A percentile compares a stretch with the other conserved stretches of the same genome.
Evolutionary conservation across 257 asterid species (phyloP).

Genomic region (Misopates orontium): DNA sequence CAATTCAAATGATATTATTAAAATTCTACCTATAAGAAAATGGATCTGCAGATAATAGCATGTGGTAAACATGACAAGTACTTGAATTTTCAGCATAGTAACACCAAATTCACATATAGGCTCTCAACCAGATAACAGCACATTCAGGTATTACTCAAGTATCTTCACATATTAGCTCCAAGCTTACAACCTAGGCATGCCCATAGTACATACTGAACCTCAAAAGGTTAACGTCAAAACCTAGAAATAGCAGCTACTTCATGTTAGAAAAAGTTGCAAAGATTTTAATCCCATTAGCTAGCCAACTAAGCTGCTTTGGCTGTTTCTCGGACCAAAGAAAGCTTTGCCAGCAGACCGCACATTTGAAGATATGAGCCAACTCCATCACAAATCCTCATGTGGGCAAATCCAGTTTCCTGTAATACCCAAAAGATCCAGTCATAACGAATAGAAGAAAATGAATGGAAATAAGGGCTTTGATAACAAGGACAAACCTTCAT

Average conservation of each 20-base stretch:
- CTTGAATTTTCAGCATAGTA: not conserved
- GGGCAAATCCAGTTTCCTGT: constrained; percentile 96
- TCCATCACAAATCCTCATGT: constrained; percentile 97
- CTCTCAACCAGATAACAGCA: not conserved
- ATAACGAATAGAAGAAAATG: too few species aligned
- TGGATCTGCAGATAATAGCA: not conserved
- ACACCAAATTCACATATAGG: not conserved
- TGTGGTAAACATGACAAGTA: not conserved
- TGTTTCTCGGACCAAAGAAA: constrained; percentile 68
- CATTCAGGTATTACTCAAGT: not conserved
- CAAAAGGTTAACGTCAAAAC: constrained; percentile 2
- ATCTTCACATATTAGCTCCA: not conserved
- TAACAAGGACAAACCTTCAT: constrained; percentile 62
- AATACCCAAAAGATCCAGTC: not conserved
- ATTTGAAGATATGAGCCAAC: constrained; percentile 95
- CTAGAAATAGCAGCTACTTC: not conserved
- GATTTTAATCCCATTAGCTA: not conserved
- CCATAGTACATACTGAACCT: not conserved
- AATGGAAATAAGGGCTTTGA: not conserved
- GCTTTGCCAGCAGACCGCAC: constrained; percentile 84
- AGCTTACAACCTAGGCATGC: not conserved
- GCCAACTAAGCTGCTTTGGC: constrained; percentile 63
- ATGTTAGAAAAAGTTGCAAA: not conserved
- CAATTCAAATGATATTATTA: too few species aligned
- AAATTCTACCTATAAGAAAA: too few species aligned